phyloP scores from a whole-genome alignment of 1,284 basidiomycete species.

The Apiotrichum mycotoxinovorans region DNA sequence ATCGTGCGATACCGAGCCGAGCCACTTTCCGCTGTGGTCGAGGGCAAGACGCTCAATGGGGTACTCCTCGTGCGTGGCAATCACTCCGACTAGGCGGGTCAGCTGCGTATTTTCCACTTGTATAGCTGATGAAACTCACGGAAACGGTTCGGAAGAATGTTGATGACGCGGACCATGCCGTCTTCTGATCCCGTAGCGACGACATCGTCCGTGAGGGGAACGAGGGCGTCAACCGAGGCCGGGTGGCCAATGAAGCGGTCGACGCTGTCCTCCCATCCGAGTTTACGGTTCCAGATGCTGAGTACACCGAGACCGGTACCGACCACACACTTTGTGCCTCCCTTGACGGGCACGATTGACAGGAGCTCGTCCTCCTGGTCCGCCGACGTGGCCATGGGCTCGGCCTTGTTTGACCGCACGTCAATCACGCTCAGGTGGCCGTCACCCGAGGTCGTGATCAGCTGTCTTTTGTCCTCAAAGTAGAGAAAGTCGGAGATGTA shows the following conservation, averaged over 20 bases:
- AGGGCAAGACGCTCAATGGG: constrained; percentile 79
- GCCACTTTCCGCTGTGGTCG: constrained; percentile 65
- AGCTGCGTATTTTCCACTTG: background rate
- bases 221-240: constrained; percentile 78
- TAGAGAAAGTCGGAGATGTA: constrained; percentile 93
- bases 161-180: constrained; percentile 82
- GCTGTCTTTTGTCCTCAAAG: constrained; percentile 75
- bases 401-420: constrained; percentile 68
- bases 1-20: constrained; percentile 92
- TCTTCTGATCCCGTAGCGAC: constrained; percentile 91
- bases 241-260: constrained; percentile 90
- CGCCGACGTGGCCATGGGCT: constrained; percentile 75
- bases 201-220: constrained; percentile 62
- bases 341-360: constrained; percentile 76
- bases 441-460: constrained; percentile 87
- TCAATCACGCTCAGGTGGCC: constrained; percentile 88
- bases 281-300: constrained; percentile 79
- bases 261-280: constrained; percentile 80
- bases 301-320: constrained; percentile 90
- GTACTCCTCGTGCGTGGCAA: constrained; percentile 84
- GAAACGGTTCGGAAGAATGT: constrained; percentile 84
- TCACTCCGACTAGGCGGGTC: constrained; percentile 63
- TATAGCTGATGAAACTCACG: constrained; percentile 31
- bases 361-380: constrained; percentile 95
- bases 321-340: constrained; percentile 75